Evolutionary conservation across 1,139 yeast genomes (phyloP).

Genomic region (Magnusiomyces sp.): DNA sequence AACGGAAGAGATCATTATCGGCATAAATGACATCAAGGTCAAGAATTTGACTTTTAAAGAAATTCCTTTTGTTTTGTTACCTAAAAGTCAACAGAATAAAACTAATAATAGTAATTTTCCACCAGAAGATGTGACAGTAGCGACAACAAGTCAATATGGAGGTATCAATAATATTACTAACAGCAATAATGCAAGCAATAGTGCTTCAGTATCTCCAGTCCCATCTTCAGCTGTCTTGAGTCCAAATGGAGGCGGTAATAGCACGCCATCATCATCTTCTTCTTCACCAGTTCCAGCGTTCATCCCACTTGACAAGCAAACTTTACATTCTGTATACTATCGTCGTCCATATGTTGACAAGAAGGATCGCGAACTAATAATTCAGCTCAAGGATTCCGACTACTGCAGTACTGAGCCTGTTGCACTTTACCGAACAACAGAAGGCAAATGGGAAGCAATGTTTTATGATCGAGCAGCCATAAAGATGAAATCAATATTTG

Average conservation of each 20-base stretch:
- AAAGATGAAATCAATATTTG: background rate
- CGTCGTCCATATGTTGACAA: conserved; percentile 53
- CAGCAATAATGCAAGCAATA: too few relatives aligned
- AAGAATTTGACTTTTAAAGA: conserved; percentile 33
- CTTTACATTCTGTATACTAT: conserved; percentile 29
- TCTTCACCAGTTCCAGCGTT: too few relatives aligned
- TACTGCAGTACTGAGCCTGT: conserved; percentile 5
- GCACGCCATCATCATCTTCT: too few relatives aligned
- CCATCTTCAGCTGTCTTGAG: too few relatives aligned
- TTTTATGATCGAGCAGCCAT: conserved; percentile 7
- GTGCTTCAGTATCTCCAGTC: too few relatives aligned
- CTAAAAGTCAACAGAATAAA: conserved; percentile 4
- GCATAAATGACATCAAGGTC: conserved; percentile 40
- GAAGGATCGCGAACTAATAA: conserved; percentile 42
- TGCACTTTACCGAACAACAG: background rate
- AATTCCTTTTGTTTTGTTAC: conserved; percentile 2
- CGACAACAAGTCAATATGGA: too few relatives aligned
- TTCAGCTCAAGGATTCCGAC: conserved; percentile 41
- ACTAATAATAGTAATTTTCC: background rate
- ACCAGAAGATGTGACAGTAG: too few relatives aligned
- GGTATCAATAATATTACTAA: too few relatives aligned
- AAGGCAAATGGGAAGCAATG: conserved; percentile 2
- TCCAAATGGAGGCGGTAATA: too few relatives aligned
- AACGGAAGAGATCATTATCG: conserved; percentile 49
- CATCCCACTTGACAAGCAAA: too few relatives aligned